A percentile compares a stretch with the other conserved stretches of the same genome.
These are phyloP conservation scores for Sarocladium kiliense DNA, from an alignment of 2,329 filamentous ascomycete species.

Conservation along the genomic window DNA sequence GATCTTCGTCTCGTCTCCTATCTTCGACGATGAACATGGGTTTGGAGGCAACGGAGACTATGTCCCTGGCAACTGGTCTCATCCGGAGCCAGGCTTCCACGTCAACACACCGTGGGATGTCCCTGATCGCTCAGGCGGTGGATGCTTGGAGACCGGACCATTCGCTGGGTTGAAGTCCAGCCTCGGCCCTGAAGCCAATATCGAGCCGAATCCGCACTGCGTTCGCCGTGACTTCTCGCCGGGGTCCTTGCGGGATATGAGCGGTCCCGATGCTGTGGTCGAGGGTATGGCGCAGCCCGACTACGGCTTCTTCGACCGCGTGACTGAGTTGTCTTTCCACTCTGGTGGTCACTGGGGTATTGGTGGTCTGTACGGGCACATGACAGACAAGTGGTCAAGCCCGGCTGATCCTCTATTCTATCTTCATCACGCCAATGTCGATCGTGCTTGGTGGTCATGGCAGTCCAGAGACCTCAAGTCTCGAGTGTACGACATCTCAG, in stretches of 20 bases:
- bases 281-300: not conserved
- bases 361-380: constrained; percentile 11
- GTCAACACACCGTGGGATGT: constrained; percentile 6
- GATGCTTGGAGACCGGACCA: not conserved
- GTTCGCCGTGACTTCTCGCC: not conserved
- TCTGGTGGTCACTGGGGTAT: constrained; percentile 12
- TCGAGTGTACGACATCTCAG: not conserved
- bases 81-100: not conserved
- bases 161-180: not conserved
- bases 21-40: not conserved
- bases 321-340: constrained; percentile 9
- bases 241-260: not conserved
- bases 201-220: not conserved
- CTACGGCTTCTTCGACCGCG: constrained; percentile 1
- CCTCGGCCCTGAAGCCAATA: not conserved
- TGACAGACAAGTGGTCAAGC: constrained; percentile 13
- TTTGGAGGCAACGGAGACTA: not conserved
- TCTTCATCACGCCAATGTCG: constrained; percentile 11
- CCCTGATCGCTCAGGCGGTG: not conserved
- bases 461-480: constrained; percentile 2
- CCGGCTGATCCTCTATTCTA: constrained; percentile 15
- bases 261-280: not conserved
- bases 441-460: constrained; percentile 10
- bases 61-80: not conserved
- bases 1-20: constrained; percentile 1